Base-by-base conservation (phyloP, 441 rosid species). In the Manihot esculenta region DNA sequence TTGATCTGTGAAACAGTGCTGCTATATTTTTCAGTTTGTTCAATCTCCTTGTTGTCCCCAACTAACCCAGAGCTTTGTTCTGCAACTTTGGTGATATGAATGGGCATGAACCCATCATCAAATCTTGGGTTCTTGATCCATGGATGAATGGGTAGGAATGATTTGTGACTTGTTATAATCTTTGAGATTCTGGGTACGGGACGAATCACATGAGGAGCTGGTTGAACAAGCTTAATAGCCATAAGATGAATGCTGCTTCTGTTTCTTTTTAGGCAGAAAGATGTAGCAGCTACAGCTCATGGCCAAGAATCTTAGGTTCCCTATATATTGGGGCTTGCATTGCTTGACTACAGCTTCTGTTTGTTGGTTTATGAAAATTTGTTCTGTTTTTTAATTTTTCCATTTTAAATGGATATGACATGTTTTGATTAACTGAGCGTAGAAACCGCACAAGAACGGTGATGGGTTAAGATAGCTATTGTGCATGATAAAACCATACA, bases 11-110 rank as follows among this genome's bases (percentile, higher is more conserved):
- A 17, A 72, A 77, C 61, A 72, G 84, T 64, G 13, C 49, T 24
- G 42, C 33, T 42, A 21, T 70, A 69, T 51, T 80, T 72, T 66
- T 24, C 42, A 68, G 35, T 11, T 51, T 75, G 70, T 55, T 73
- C 54, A 24, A 50, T 51, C 15, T 69, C 80, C 71, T 71, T 72
- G 64, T 69, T 63, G 2, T 73, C 75, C 10, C 69, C 73, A 70
- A 72, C 73, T 55, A 79, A 68, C 26, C 79, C 82, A 65, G 92
- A 72, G 80, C 67, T 84, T 53, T 81, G 86, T 65, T 83, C 77
- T 54, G 91, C 74, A 77, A 79, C 89, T 73, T 72, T 84, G 35
- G 80, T 51, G 63, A 75, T 73, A 78, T 42, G 73, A 68, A 67
- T 70, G 50, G 79, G 77, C 69, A 71, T 77, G 66, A 75, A 72